Percentiles rank a stretch among this genome's conserved stretches.
Evolutionary conservation across 2,329 filamentous ascomycete species (phyloP).

Genomic region (Microdochium nivale): DNA sequence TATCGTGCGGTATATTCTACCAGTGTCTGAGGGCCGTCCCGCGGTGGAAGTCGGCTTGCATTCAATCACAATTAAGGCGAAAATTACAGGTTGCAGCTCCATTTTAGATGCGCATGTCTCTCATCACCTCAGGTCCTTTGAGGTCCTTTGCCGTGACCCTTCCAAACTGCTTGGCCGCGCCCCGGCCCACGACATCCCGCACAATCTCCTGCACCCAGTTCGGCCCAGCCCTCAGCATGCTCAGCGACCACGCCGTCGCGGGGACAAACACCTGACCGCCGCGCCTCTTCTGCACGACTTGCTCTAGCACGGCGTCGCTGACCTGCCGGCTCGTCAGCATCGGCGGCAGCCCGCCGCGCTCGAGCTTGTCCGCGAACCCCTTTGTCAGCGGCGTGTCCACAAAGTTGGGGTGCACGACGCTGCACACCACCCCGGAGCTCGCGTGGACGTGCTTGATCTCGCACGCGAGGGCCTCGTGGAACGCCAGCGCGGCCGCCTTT

Average conservation of each 20-base stretch:
- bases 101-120: background rate
- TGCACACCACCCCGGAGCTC: slow-evolving; percentile 26
- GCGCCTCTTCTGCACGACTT: slow-evolving; percentile 36
- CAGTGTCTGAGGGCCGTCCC: too few relatives aligned
- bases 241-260: slow-evolving; percentile 9
- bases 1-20: too few relatives aligned
- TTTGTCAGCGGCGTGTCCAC: slow-evolving; percentile 38
- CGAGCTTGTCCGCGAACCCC: slow-evolving; percentile 12
- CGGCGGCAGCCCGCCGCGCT: slow-evolving; percentile 16
- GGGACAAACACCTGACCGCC: slow-evolving; percentile 41
- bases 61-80: too few relatives aligned
- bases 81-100: background rate
- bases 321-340: slow-evolving; percentile 29
- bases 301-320: slow-evolving; percentile 36
- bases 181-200: slow-evolving; percentile 15
- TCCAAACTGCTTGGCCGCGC: background rate
- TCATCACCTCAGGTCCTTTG: background rate
- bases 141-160: background rate
- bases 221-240: slow-evolving; percentile 30
- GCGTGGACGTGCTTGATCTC: slow-evolving; percentile 26
- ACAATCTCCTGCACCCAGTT: slow-evolving; percentile 23
- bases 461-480: slow-evolving; percentile 38
- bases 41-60: too few relatives aligned
- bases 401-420: slow-evolving; percentile 27
- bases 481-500: slow-evolving; percentile 41